A percentile compares a stretch with the other conserved stretches of the same genome.
These are phyloP conservation scores for Ligustrum vulgare DNA, from an alignment of 257 asterid genomes.

Conservation along the genomic window DNA sequence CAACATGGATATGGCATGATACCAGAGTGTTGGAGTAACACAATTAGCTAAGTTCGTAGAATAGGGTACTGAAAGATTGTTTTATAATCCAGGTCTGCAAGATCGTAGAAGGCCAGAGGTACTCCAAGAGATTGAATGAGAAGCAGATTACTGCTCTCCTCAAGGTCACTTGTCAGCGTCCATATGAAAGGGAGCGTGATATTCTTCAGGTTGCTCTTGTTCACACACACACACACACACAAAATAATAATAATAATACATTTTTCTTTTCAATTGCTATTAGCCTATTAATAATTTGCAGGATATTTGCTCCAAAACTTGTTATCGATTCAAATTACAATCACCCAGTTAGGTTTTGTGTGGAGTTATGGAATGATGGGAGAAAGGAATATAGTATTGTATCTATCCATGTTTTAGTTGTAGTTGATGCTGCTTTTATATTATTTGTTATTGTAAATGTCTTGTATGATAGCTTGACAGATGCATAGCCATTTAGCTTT, in stretches of 20 bases:
- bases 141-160: constrained; percentile 24
- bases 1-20: neutral
- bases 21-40: neutral
- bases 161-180: constrained; percentile 25
- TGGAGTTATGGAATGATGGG: neutral
- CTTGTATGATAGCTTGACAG: neutral
- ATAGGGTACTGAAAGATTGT: neutral
- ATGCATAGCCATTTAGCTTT: neutral
- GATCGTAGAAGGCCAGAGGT: constrained; percentile 4
- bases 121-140: constrained; percentile 4
- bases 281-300: neutral
- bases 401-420: neutral
- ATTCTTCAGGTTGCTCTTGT: constrained; percentile 20
- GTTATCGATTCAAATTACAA: neutral
- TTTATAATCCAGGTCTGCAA: constrained; percentile 60
- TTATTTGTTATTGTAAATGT: neutral
- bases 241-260: no score
- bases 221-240: no score
- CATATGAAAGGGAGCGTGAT: constrained; percentile 21
- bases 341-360: neutral
- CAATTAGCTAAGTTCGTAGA: neutral
- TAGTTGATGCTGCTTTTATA: neutral
- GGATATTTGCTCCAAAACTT: neutral
- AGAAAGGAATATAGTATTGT: neutral
- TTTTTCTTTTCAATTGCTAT: neutral